phyloP scores from a whole-genome alignment of 75 land plant genomes.

The Isoetes taiwanensis region DNA sequence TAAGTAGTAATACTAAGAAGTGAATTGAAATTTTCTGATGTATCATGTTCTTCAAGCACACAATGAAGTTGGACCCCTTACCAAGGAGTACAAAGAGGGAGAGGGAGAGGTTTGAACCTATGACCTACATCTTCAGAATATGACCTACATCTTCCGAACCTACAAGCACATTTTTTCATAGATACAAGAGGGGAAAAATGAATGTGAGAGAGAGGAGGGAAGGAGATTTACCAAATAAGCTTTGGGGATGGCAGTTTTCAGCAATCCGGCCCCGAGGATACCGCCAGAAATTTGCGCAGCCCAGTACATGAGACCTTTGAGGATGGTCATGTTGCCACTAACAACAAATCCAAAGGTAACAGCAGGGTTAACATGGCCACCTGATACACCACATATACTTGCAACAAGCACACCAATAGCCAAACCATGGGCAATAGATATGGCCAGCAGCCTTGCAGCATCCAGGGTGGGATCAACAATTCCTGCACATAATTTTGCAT shows the following conservation, averaged over 20 bases:
- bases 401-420: neutral
- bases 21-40: too few species aligned
- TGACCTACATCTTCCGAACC: too few species aligned
- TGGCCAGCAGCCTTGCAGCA: neutral
- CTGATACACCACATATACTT: neutral
- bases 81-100: too few species aligned
- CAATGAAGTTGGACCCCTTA: too few species aligned
- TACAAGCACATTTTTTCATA: too few species aligned
- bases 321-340: neutral
- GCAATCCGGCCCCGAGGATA: neutral
- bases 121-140: too few species aligned
- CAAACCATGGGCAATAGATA: conserved; percentile 5
- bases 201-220: too few species aligned
- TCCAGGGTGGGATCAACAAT: neutral
- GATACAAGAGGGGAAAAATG: too few species aligned
- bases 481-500: neutral
- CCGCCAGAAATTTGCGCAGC: neutral
- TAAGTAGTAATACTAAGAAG: too few species aligned
- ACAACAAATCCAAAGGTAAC: conserved; percentile 1
- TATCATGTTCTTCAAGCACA: too few species aligned
- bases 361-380: conserved; percentile 3
- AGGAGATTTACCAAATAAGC: too few species aligned
- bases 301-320: conserved; percentile 6
- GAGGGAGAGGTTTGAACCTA: too few species aligned
- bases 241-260: neutral